Evolutionary conservation across 148 eudicot species (phyloP), one percentile per base, ranked within the genome.

Genomic region (Drosera capensis): DNA sequence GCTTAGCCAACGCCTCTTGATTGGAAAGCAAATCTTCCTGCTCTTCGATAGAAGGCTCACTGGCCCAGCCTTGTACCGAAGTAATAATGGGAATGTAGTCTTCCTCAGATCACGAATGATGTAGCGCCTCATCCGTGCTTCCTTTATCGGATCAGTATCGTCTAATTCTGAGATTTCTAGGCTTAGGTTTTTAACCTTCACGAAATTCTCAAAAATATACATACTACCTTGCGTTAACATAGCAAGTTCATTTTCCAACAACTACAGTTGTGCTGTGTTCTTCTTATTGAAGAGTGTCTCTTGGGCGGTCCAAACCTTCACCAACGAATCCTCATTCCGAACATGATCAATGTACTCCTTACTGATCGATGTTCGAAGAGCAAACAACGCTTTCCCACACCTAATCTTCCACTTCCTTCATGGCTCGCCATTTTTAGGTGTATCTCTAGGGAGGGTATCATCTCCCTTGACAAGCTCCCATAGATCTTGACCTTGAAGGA

Each of bases 21-120:
- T 45, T 46, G 16, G 66, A 47, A 5, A 67, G 54, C 19, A 61
- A 39, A 57, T 20, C 62, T n/a, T 67, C 67, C 2, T 56, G 46
- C 14, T 67, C 59, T 22, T 41, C 55, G 19, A 67, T n/a, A n/a
- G n/a, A n/a, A n/a, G n/a, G n/a, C n/a, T n/a, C n/a, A n/a, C n/a
- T n/a, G n/a, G n/a, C 19, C 72, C 72, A 56, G 9, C 63, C 63
- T 56, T 67, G 58, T 12, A 66, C 48, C 1, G 60, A 58, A 2
- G 65, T 48, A 7, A 54, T 20, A 24, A 59, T 59, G 30, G 60
- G 60, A 17, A 0, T 18, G 16, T 49, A 50, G n/a, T 66, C 66
- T 29, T 28, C 15, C 23, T 54, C 31, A 66, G 22, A 0, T 60
- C 66, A 5, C 49, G 47, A 40, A 60, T 66, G 8, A 66, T 42